phyloP scores from a whole-genome alignment of 768 basidiomycete genomes.

The Kwoniella newhampshirensis region DNA sequence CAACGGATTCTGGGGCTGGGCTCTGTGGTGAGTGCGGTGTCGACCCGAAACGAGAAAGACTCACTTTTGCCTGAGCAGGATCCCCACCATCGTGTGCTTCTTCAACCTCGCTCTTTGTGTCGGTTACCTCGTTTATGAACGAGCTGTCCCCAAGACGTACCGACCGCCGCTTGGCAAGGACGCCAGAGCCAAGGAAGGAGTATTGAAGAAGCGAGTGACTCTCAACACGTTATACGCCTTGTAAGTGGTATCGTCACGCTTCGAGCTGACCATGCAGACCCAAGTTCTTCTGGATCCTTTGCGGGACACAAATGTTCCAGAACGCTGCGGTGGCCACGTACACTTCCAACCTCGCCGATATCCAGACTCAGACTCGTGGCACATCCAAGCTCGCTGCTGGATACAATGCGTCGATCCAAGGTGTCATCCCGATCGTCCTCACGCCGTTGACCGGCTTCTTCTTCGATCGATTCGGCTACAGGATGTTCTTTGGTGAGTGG shows the following conservation, averaged over 20 bases:
- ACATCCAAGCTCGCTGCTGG: slow-evolving; percentile 48
- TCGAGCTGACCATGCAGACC: slow-evolving; percentile 19
- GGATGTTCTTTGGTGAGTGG: slow-evolving; percentile 40
- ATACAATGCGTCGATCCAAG: slow-evolving; percentile 47
- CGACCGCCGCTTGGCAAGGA: slow-evolving; percentile 33
- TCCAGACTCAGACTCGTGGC: slow-evolving; percentile 44
- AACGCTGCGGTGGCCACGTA: slow-evolving; percentile 43
- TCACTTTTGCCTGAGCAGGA: slow-evolving; percentile 16
- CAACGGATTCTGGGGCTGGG: slow-evolving; percentile 51
- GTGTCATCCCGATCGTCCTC: slow-evolving; percentile 49
- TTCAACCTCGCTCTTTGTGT: slow-evolving; percentile 36
- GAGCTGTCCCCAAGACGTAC: slow-evolving; percentile 36
- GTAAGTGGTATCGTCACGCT: slow-evolving; percentile 14
- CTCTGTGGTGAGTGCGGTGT: slow-evolving; percentile 39
- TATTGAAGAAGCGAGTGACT: slow-evolving; percentile 20
- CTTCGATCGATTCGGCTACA: slow-evolving; percentile 48
- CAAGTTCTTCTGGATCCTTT: slow-evolving; percentile 46
- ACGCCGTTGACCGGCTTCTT: slow-evolving; percentile 47
- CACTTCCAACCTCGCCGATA: slow-evolving; percentile 49
- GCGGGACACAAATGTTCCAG: slow-evolving; percentile 46
- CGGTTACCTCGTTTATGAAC: slow-evolving; percentile 44
- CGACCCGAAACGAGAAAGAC: not conserved
- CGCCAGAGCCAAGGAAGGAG: slow-evolving; percentile 24
- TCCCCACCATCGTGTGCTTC: slow-evolving; percentile 43
- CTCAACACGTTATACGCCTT: slow-evolving; percentile 22